Base-by-base conservation (phyloP, 1,139 yeast genomes). In the Pichia sp. region DNA sequence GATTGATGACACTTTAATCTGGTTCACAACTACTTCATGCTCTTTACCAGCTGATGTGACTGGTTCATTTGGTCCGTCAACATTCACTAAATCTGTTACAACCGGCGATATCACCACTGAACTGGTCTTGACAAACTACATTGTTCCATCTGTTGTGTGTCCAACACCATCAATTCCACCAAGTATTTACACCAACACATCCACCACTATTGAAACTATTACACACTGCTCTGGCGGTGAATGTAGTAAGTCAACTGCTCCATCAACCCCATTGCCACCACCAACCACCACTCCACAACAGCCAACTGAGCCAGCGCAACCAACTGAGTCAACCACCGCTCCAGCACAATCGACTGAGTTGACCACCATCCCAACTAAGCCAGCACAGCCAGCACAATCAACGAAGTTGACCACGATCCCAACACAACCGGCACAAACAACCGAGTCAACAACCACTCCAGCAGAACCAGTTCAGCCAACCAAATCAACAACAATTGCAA, bases 21-120 rank as follows among this genome's bases (percentile, higher is more conserved):
- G 33, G 32, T 22, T 40, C 6, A 37, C 44, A 8, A 37, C 44
- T 6, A 40, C 41, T 6, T 37, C 41, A 5, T 40, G 44, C 19
- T 9, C 20, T 10, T 22, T 40, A 23, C 44, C 44, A 21, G 17
- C 33, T 9, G 33, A 13, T 17, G 20, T 40, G 7, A 30, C 30
- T 25, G 44, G 44, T 15, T 34, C 39, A 2, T 40, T 40, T 32
- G 38, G 36, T 5, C 35, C 41, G 22, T 34, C 37, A 1, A 28
- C 31, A n/a, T 16, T 18, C n/a, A n/a, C 14, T 4, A 6, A 25
- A 27, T 5, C 27, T 8, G 13, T 33, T 17, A 30, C 31, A 4
- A 19, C 24, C 13, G 33, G 34, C 14, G 4, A 4, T 4, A 17
- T 27, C 13, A 22, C 19, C 6, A 21, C 39, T 3, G 19, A 32